Conservation (phyloP, 306 rosid species). For the Trifolium pratense region DNA sequence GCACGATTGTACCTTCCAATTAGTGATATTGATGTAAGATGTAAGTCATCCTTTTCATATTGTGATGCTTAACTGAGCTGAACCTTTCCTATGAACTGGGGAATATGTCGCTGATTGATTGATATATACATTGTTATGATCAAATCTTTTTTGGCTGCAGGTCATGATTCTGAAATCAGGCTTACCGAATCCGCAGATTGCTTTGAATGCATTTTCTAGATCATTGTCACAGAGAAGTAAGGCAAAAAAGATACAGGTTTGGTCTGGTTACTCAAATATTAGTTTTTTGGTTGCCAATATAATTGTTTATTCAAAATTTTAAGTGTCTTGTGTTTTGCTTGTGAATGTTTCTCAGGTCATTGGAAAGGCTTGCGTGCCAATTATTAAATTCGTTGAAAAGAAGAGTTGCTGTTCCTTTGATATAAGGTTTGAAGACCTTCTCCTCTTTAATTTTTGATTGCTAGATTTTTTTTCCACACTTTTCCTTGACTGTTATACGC, state of each 20-base stretch:
- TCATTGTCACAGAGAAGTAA: slow-evolving; percentile 84
- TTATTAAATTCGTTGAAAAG: too few relatives aligned
- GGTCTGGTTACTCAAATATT: slow-evolving; percentile 22
- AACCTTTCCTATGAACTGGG: neutral
- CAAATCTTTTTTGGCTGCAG: slow-evolving; percentile 51
- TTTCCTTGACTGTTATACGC: slow-evolving; percentile 1
- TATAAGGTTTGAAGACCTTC: too few relatives aligned
- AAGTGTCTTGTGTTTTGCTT: slow-evolving; percentile 33
- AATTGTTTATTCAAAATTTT: neutral
- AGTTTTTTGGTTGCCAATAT: slow-evolving; percentile 6
- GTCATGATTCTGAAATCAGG: slow-evolving; percentile 86
- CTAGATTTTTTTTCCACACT: too few relatives aligned
- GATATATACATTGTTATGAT: slow-evolving; percentile 6
- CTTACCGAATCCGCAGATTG: slow-evolving; percentile 75
- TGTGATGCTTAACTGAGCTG: neutral
- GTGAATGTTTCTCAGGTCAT: too few relatives aligned
- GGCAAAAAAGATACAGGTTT: slow-evolving; percentile 85
- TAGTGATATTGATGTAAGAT: slow-evolving; percentile 90
- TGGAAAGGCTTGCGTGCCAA: too few relatives aligned
- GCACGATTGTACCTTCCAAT: slow-evolving; percentile 94
- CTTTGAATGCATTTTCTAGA: slow-evolving; percentile 86
- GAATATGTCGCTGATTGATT: slow-evolving; percentile 12
- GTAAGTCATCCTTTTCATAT: slow-evolving; percentile 53
- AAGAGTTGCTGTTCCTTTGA: too few relatives aligned
- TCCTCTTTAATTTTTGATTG: too few relatives aligned